Evolutionary conservation across 192 early-diverging fungal genomes (phyloP).

Genomic region (Backusella mclennaniae): DNA sequence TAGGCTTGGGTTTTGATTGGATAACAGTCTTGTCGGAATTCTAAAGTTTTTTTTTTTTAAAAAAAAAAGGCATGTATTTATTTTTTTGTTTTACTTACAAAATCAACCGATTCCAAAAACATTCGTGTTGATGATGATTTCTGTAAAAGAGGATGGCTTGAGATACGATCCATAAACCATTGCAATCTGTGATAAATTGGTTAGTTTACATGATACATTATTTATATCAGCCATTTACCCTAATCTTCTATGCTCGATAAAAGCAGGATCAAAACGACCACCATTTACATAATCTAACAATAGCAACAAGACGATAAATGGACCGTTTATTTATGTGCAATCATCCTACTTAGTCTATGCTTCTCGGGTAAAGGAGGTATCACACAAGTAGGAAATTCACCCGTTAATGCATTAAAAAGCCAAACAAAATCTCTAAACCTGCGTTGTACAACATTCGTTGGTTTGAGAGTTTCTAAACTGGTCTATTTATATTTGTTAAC

Average conservation of each 20-base stretch:
- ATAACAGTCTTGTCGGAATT: not conserved
- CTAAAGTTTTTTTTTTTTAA: not conserved
- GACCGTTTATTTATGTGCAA: not conserved
- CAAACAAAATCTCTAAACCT: slow-evolving; percentile 95
- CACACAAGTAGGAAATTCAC: slow-evolving; percentile 78
- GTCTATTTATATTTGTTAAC: slow-evolving; percentile 11
- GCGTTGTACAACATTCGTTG: slow-evolving; percentile 58
- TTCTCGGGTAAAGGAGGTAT: slow-evolving; percentile 91
- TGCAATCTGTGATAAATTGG: slow-evolving; percentile 57
- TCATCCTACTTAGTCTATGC: slow-evolving; percentile 70
- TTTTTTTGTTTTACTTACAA: slow-evolving; percentile 38
- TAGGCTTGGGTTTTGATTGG: not conserved
- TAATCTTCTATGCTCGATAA: slow-evolving; percentile 75
- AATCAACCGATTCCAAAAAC: slow-evolving; percentile 86
- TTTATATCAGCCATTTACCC: not conserved
- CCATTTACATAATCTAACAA: slow-evolving; percentile 86
- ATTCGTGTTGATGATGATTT: slow-evolving; percentile 62
- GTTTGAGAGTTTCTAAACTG: slow-evolving; percentile 8
- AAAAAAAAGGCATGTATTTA: not conserved
- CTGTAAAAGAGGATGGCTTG: slow-evolving; percentile 79
- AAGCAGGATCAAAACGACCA: slow-evolving; percentile 88
- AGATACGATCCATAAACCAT: slow-evolving; percentile 79
- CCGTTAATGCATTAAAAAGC: slow-evolving; percentile 72
- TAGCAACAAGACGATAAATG: not conserved
- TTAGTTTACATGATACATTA: slow-evolving; percentile 1